A percentile compares a stretch with the other conserved stretches of the same genome.
Conservation (phyloP, 2,329 filamentous ascomycete genomes). For the Ambrosiella cleistominuta region DNA sequence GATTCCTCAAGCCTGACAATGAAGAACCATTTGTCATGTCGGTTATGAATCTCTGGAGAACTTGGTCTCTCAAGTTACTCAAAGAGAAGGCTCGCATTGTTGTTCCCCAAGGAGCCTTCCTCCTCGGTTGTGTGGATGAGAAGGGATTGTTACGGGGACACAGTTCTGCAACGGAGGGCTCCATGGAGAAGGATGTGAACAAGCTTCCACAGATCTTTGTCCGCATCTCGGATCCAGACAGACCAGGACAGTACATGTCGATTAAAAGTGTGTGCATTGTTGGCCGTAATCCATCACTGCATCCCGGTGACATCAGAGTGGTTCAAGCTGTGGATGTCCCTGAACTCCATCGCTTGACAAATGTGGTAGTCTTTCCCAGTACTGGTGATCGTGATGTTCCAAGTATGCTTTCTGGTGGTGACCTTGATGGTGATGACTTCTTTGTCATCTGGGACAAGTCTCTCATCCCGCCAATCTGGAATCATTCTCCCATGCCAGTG, state of each 20-base stretch:
- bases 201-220: conserved; percentile 74
- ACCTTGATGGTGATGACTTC: conserved; percentile 91
- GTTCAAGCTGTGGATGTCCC: conserved; percentile 67
- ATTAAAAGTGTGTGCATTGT: conserved; percentile 66
- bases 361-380: conserved; percentile 77
- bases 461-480: conserved; percentile 53
- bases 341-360: conserved; percentile 55
- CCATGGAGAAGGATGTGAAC: conserved; percentile 26
- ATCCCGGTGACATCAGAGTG: conserved; percentile 79
- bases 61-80: conserved; percentile 75
- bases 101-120: conserved; percentile 67
- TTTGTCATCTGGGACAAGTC: conserved; percentile 78
- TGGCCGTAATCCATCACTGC: conserved; percentile 82
- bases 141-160: conserved; percentile 59
- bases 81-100: conserved; percentile 84
- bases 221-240: conserved; percentile 48
- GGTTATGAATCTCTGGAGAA: conserved; percentile 65
- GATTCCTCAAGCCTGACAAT: conserved; percentile 47
- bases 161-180: conserved; percentile 28
- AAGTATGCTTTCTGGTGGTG: conserved; percentile 90
- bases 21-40: conserved; percentile 70
- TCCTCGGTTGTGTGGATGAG: conserved; percentile 81
- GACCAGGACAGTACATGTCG: conserved; percentile 44
- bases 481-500: conserved; percentile 53
- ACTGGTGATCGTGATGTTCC: conserved; percentile 69